Evolutionary conservation across 352 stramenopile species (phyloP), one percentile per base, ranked within the genome.

Genomic region (Globisporangium ultimum): DNA sequence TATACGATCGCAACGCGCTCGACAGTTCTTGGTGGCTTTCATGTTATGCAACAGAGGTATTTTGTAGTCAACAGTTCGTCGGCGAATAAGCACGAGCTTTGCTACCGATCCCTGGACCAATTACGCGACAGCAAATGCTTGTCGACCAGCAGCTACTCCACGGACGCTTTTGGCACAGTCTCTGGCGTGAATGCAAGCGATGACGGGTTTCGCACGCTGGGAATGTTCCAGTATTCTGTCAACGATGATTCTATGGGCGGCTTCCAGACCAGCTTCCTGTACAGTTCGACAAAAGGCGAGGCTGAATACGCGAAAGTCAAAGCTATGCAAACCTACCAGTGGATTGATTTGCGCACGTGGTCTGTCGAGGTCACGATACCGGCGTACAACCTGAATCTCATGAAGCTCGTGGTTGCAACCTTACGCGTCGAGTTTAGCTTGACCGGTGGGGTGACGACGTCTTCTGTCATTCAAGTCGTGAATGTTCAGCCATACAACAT

Each of bases 401-500:
- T 84, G 24, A 60, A 83, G 22, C 69, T 67, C 55, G 83, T 73
- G 18, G 68, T 89, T 28, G 70, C 88, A 11, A 53, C 79, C 13
- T 60, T 89, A 40, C 76, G 66, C 2, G 55, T 89, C 22, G 58
- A 74, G 22, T 89, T 88, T 45, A 73, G 84, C 43, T 64, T 89
- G 18, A 71, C 76, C 1, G 80, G 80, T 21, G 80, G 68, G 0
- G 68, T 89, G 4, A 71, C 48, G n/a, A 72, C 77, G 2, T 45
- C 59, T 17, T 74, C 69, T 0, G 54, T 64, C 22, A 70, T 89
- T 18, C 68, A 86, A 18, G 74, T 89, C 0, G 65, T 76, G 2
- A 83, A 84, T 18, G 72, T 86, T 20, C 73, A 89, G 58, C 74
- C 72, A 15, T 89, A 89, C 68, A 78, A 88, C 61, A 76, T 87